Conservation (phyloP, 2,329 filamentous ascomycete genomes). For the Fonsecaea monophora region DNA sequence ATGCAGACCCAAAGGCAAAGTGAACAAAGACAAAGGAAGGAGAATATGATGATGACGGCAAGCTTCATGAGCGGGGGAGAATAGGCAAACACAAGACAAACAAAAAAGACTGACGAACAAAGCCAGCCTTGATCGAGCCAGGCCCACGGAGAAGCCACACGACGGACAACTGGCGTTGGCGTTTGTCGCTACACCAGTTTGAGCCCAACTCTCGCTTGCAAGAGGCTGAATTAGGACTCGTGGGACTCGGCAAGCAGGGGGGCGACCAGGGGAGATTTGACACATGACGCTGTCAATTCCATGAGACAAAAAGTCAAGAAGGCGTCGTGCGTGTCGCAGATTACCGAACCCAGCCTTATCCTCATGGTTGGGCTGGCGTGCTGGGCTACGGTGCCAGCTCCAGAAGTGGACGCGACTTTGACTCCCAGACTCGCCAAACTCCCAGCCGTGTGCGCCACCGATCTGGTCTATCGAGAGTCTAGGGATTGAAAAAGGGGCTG, state of each 20-base stretch:
- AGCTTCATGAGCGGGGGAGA: neutral
- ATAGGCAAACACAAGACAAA: neutral
- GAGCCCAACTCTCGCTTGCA: conserved; percentile 9
- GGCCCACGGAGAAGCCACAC: neutral
- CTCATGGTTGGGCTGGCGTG: neutral
- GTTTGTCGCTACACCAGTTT: conserved; percentile 3
- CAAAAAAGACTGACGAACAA: neutral
- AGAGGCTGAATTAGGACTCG: neutral
- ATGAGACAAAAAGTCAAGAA: conserved; percentile 1
- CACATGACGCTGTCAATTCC: neutral
- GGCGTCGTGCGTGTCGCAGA: conserved; percentile 19
- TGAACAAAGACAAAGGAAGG: neutral
- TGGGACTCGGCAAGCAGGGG: neutral
- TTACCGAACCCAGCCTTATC: conserved; percentile 25
- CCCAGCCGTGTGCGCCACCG: conserved; percentile 10
- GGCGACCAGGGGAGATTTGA: conserved; percentile 9
- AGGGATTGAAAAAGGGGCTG: conserved; percentile 2
- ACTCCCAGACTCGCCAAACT: neutral
- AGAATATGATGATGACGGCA: neutral
- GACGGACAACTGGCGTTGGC: neutral
- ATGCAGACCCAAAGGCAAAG: neutral
- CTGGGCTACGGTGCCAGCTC: neutral
- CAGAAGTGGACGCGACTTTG: neutral
- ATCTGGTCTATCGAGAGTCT: conserved; percentile 14
- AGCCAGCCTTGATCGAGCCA: neutral